Evolutionary conservation across 2,329 filamentous ascomycete genomes (phyloP), one percentile per base, ranked within the genome.

Genomic region (Aspergillus novoparasiticus): DNA sequence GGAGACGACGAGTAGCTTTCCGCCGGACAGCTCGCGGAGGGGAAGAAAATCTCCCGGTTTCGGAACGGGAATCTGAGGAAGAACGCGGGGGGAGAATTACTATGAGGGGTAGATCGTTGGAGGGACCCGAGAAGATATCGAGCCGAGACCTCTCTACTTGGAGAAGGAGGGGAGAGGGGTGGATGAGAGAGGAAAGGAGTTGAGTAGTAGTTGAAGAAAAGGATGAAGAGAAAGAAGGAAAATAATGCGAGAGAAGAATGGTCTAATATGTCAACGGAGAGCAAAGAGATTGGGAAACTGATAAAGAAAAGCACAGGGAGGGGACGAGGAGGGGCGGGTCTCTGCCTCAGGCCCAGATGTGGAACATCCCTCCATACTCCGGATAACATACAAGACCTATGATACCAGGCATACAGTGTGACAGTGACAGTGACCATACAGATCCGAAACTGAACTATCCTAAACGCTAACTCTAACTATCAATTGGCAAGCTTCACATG

Each of bases 1-100:
- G 59, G 60, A 50, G 59, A 55, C 54, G 59, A 54, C 62, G 64
- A 62, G 63, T n/a, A 32, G 58, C 63, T 65, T 66, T 63, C 66
- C 64, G 66, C 59, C 60, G 66, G 67, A 63, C 57, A 39, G 51
- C 30, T 55, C 28, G 28, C 46, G 58, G 64, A 62, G 64, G 55
- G 59, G 50, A 67, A 70, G 67, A 68, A 69, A 70, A 70, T 64
- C 57, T 63, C 67, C 68, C 67, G 66, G 67, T 69, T 65, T 68
- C 68, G 66, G 67, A 68, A 66, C 66, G 66, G 68, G 58, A 61
- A 61, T 26, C 56, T 26, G 59, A 61, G 66, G 64, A 60, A 64
- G 36, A 60, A 55, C 61, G 59, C 61, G 61, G 61, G 61, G 61
- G 57, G 61, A 59, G 61, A 45, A 4, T 26, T 10, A 23, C 9